Percentiles rank a stretch among this genome's conserved stretches.
These are phyloP conservation scores for Cytospora leucostoma DNA, from an alignment of 2,329 filamentous ascomycete genomes.

Conservation along the genomic window DNA sequence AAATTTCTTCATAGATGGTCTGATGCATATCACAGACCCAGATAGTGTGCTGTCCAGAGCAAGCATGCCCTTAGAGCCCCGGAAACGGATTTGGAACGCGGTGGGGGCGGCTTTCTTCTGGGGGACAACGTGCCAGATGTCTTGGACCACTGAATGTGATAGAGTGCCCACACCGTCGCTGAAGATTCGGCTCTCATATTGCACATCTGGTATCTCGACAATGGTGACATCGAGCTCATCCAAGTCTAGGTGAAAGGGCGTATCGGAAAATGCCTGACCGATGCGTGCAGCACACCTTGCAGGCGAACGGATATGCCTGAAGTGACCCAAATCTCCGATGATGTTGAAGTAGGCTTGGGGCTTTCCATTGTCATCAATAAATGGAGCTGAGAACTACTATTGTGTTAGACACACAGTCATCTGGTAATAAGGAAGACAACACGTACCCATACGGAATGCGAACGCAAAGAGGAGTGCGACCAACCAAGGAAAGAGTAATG, in stretches of 20 bases:
- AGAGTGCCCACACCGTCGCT: conserved; percentile 81
- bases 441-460: conserved; percentile 62
- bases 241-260: conserved; percentile 61
- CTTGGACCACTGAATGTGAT: conserved; percentile 58
- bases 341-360: conserved; percentile 45
- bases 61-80: conserved; percentile 77
- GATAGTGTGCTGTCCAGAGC: conserved; percentile 63
- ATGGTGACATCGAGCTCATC: conserved; percentile 39
- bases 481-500: conserved; percentile 71
- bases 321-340: conserved; percentile 52
- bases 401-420: background rate
- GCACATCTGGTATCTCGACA: conserved; percentile 51
- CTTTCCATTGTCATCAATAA: conserved; percentile 39
- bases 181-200: conserved; percentile 59
- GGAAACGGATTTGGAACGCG: conserved; percentile 73
- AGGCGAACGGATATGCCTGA: conserved; percentile 51
- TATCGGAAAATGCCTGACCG: conserved; percentile 74
- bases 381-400: conserved; percentile 51
- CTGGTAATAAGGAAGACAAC: background rate
- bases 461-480: conserved; percentile 74
- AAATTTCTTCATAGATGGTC: conserved; percentile 82
- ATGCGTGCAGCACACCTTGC: conserved; percentile 62
- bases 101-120: conserved; percentile 55
- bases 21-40: conserved; percentile 62
- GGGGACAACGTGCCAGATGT: conserved; percentile 60